Conservation (phyloP, 768 basidiomycete genomes). For the Phlebiopsis flavidoalba region DNA sequence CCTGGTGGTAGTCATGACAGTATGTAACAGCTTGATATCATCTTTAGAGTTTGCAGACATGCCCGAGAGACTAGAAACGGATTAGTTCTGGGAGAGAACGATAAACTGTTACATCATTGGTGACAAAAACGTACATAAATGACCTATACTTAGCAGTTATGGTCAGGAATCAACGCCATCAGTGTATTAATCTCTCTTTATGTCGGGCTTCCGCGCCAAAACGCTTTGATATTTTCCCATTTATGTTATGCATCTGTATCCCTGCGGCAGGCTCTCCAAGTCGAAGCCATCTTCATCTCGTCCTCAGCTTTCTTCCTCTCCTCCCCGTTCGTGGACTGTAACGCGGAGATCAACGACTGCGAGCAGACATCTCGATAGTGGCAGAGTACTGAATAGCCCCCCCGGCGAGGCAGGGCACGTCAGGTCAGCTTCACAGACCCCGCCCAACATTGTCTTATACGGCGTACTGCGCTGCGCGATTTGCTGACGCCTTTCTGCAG, state of each 20-base stretch:
- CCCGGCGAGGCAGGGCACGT: neutral
- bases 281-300: neutral
- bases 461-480: neutral
- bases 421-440: conserved; percentile 5
- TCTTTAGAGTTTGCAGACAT: neutral
- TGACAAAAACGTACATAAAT: too few relatives aligned
- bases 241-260: too few relatives aligned
- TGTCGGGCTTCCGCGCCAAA: too few relatives aligned
- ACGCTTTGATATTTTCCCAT: too few relatives aligned
- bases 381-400: neutral
- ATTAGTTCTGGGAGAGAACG: neutral
- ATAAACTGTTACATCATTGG: neutral
- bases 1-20: neutral
- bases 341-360: neutral
- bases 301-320: neutral
- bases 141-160: too few relatives aligned
- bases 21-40: neutral
- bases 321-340: neutral
- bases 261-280: neutral
- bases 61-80: neutral
- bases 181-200: too few relatives aligned
- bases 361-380: neutral
- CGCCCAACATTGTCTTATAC: neutral
- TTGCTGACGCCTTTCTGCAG: neutral
- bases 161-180: too few relatives aligned